Evolutionary conservation across 1,284 basidiomycete genomes (phyloP).

Genomic region (Trichosporon sp.): DNA sequence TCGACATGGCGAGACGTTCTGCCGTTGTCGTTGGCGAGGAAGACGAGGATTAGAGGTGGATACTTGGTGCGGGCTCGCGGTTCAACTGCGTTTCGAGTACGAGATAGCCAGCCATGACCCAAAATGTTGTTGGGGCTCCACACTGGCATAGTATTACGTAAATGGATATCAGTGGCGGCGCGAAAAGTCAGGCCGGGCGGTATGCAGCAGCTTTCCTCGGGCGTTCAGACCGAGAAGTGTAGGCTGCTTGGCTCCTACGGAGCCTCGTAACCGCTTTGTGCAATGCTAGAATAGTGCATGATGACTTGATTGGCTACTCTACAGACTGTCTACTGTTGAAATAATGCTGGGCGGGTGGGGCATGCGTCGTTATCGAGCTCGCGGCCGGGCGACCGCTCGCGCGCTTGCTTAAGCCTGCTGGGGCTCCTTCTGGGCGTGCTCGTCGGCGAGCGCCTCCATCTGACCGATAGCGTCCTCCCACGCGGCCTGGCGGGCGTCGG

Average conservation of each 20-base stretch:
- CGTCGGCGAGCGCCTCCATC: constrained; percentile 15
- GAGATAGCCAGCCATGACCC: background rate
- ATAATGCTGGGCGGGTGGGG: background rate
- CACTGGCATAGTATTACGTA: background rate
- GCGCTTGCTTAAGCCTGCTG: background rate
- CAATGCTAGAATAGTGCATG: constrained; percentile 5
- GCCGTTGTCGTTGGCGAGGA: constrained; percentile 58
- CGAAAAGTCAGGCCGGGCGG: background rate
- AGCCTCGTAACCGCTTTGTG: background rate
- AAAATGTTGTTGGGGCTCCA: constrained; percentile 1
- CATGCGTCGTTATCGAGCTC: no score
- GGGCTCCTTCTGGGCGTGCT: background rate
- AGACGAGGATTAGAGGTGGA: no score
- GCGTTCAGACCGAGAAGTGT: no score
- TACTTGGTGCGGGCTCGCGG: no score
- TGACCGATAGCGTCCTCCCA: constrained; percentile 28
- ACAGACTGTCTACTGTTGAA: background rate
- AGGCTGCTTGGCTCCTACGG: background rate
- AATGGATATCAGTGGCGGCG: background rate
- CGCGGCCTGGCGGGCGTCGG: constrained; percentile 26
- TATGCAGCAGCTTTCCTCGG: no score
- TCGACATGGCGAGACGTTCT: constrained; percentile 14
- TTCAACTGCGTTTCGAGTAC: no score
- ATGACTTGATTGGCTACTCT: background rate
- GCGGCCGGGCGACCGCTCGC: background rate